Percentiles rank a stretch among this genome's conserved stretches.
These are phyloP conservation scores for Curvularia sp. DNA, from an alignment of 2,329 filamentous ascomycete genomes.

Conservation along the genomic window DNA sequence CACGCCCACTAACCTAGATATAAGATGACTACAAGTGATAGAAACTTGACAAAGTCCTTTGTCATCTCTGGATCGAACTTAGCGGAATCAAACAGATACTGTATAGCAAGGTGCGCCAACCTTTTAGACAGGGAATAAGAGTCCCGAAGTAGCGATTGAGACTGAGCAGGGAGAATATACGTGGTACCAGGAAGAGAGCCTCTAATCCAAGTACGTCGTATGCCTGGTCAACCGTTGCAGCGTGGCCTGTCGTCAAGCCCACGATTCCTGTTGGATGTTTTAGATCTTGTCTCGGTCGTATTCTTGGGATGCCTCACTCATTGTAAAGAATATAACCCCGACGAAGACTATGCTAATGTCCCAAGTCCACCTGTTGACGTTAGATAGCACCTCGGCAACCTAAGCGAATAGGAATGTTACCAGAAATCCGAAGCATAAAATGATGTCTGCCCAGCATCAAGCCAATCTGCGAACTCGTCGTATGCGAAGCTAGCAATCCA, in stretches of 20 bases:
- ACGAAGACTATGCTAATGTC: constrained; percentile 70
- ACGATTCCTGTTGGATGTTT: constrained; percentile 63
- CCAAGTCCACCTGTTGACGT: constrained; percentile 29
- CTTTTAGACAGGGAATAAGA: constrained; percentile 83
- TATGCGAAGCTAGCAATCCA: constrained; percentile 90
- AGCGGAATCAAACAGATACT: not conserved
- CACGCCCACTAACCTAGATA: constrained; percentile 67
- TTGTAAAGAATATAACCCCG: constrained; percentile 72
- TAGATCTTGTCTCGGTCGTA: constrained; percentile 1
- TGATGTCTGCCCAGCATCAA: constrained; percentile 82
- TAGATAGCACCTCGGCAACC: constrained; percentile 4
- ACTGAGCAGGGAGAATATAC: constrained; percentile 85
- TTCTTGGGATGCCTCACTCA: constrained; percentile 63
- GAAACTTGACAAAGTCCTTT: constrained; percentile 87
- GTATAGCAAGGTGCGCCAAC: not conserved
- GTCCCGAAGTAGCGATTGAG: constrained; percentile 91
- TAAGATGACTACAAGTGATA: constrained; percentile 78
- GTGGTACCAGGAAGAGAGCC: constrained; percentile 86
- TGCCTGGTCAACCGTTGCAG: constrained; percentile 73
- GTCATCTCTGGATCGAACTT: constrained; percentile 72
- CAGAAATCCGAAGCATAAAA: constrained; percentile 50
- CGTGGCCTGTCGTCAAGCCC: constrained; percentile 68
- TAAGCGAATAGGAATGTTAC: constrained; percentile 59
- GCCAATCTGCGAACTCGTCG: constrained; percentile 77
- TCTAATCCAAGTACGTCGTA: constrained; percentile 92